Conservation (phyloP, 331 rosid genomes). For the Pyrus hybrid region DNA sequence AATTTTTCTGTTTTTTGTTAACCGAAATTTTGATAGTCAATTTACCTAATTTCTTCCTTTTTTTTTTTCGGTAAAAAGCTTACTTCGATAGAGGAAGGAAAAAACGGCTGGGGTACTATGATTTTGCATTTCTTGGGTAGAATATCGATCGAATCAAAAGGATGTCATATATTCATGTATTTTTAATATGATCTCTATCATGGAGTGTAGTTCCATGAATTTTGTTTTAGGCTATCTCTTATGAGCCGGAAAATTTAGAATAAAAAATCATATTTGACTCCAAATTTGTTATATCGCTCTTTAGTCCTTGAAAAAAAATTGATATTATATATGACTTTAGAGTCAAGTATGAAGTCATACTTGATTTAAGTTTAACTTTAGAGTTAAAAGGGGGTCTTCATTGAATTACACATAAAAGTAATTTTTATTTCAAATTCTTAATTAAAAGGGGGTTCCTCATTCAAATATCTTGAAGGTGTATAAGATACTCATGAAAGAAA, state of each 20-base stretch:
- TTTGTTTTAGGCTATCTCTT: neutral
- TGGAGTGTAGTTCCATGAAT: too few species aligned
- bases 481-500: too few species aligned
- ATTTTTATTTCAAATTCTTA: too few species aligned
- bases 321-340: too few species aligned
- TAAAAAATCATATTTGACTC: neutral
- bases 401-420: too few species aligned
- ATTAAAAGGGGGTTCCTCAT: neutral
- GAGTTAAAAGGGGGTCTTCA: too few species aligned
- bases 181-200: neutral
- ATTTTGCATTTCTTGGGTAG: neutral
- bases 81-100: neutral
- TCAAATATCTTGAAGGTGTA: too few species aligned
- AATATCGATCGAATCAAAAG: too few species aligned
- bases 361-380: too few species aligned
- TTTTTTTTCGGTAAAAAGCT: neutral
- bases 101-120: neutral
- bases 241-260: too few species aligned
- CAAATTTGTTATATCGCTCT: too few species aligned
- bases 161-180: too few species aligned
- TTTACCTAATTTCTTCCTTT: neutral
- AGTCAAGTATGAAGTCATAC: neutral
- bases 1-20: neutral
- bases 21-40: neutral
- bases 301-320: accelerated